Evolutionary conservation across 169 alveolate genomes (phyloP).

Genomic region (Babesia ovis): DNA sequence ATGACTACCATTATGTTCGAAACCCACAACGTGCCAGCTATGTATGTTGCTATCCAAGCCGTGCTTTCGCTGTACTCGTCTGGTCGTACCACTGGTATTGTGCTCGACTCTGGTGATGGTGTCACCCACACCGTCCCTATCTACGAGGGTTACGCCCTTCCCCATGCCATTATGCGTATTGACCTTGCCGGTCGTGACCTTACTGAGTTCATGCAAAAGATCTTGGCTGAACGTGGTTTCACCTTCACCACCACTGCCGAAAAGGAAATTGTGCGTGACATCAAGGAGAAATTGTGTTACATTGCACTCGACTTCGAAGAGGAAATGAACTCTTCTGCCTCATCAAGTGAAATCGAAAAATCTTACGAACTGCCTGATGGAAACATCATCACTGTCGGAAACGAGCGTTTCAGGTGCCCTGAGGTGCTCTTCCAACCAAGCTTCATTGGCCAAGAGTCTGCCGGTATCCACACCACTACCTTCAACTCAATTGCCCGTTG

Average conservation of each 20-base stretch:
- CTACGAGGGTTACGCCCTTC: slow-evolving; percentile 98
- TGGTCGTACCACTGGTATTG: slow-evolving; percentile 99
- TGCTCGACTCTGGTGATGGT: slow-evolving; percentile 99
- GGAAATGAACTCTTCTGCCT: slow-evolving; percentile 89
- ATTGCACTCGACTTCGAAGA: slow-evolving; percentile 95
- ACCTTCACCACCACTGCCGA: slow-evolving; percentile 96
- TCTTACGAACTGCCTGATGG: slow-evolving; percentile 99
- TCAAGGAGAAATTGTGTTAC: slow-evolving; percentile 96
- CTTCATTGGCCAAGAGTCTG: slow-evolving; percentile 91
- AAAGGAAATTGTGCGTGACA: slow-evolving; percentile 96
- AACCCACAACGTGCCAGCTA: slow-evolving; percentile 96
- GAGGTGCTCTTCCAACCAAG: slow-evolving; percentile 96
- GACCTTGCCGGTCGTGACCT: slow-evolving; percentile 98
- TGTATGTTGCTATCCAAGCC: slow-evolving; percentile 97
- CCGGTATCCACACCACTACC: slow-evolving; percentile 94
- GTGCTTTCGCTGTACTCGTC: slow-evolving; percentile 97
- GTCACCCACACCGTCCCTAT: slow-evolving; percentile 98
- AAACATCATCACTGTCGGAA: slow-evolving; percentile 91
- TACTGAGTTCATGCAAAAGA: slow-evolving; percentile 92
- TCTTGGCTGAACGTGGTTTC: slow-evolving; percentile 95
- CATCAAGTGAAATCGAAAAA: slow-evolving; percentile 90
- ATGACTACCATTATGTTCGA: slow-evolving; percentile 98
- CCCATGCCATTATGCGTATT: slow-evolving; percentile 94
- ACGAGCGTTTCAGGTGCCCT: slow-evolving; percentile 96
- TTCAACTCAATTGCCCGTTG: slow-evolving; percentile 95